These are phyloP conservation scores for Pseudocercospora fijiensis DNA, from an alignment of 2,329 filamentous ascomycete species.

Conservation along the genomic window DNA sequence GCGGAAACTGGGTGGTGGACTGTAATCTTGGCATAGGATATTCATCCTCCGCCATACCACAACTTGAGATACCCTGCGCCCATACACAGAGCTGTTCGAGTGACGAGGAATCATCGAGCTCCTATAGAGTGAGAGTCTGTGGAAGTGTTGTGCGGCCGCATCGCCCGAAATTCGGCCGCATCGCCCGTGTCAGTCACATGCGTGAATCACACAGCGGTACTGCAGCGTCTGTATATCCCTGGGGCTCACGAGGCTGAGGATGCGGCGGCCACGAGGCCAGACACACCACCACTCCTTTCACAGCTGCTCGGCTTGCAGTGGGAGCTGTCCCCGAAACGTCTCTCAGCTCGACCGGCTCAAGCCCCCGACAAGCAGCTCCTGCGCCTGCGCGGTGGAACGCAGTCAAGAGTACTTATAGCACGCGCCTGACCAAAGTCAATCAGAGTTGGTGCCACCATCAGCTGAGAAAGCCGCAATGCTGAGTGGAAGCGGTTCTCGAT, in stretches of 20 bases:
- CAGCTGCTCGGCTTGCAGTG: neutral
- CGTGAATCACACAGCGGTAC: neutral
- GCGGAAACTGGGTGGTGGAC: conserved; percentile 64
- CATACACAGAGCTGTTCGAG: conserved; percentile 67
- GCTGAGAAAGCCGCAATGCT: conserved; percentile 1
- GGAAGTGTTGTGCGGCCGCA: no score
- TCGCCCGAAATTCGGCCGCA: neutral
- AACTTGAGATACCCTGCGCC: conserved; percentile 63
- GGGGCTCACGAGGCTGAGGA: neutral
- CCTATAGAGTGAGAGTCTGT: no score
- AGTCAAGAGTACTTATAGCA: neutral
- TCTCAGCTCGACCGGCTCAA: neutral
- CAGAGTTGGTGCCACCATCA: neutral
- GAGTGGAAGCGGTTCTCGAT: neutral
- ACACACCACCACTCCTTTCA: neutral
- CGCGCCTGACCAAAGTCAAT: neutral
- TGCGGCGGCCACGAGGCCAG: neutral
- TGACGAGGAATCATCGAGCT: conserved; percentile 57
- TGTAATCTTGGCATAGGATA: conserved; percentile 71
- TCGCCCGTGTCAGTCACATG: neutral
- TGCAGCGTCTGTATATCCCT: neutral
- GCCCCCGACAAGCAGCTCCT: neutral
- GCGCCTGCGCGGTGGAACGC: neutral
- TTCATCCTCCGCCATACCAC: conserved; percentile 31
- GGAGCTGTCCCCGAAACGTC: neutral